Evolutionary conservation across 2,329 filamentous ascomycete species (phyloP), one percentile per base, ranked within the genome.

Genomic region (Coccinonectria pachysandricola): DNA sequence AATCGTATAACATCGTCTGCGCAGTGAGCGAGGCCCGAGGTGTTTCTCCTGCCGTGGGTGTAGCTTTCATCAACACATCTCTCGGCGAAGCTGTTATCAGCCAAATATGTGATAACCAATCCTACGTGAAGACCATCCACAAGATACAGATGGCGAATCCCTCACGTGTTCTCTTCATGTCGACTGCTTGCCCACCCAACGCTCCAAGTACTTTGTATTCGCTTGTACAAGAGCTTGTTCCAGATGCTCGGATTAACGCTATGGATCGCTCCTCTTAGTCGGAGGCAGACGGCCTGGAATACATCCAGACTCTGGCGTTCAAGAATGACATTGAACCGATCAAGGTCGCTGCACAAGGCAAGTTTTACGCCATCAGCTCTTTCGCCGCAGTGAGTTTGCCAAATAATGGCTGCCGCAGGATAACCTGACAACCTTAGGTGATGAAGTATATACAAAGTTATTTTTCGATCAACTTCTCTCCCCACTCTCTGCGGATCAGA

Each of bases 41-140:
- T 5, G 71, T 94, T 4, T 78, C 82, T 12, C 85, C 86, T 0
- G 80, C 77, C 0, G 78, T 96, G 2, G 87, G 88, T 1, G 63
- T 94, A 20, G 83, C 85, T 3, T 87, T 95, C 46, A 65, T 95
- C 47, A 92, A 96, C 46, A 64, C 92, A 3, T 78, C 83, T 21
- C 87, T 83, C 3, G 82, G 80, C 19, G 85, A 94, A 54, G 82
- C 75, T 10, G 74, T 86, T 15, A 66, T 96, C 19, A 92, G 84
- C 47, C 85, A 95, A 46, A 88, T 96, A 37, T 86, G 80, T 47
- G 88, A 96, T 52, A 92, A 79, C 30, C 86, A 94, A 50, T 92
- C 86, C 17, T 96, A 93, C 49, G 77, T 86, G 31, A 79, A 78
- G 46, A 93, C 86, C 0, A 64, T 93, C 15, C 83, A 93, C 53